Evolutionary conservation across 352 stramenopile genomes (phyloP), one percentile per base, ranked within the genome.

Genomic region (Phytophthora pistaciae): DNA sequence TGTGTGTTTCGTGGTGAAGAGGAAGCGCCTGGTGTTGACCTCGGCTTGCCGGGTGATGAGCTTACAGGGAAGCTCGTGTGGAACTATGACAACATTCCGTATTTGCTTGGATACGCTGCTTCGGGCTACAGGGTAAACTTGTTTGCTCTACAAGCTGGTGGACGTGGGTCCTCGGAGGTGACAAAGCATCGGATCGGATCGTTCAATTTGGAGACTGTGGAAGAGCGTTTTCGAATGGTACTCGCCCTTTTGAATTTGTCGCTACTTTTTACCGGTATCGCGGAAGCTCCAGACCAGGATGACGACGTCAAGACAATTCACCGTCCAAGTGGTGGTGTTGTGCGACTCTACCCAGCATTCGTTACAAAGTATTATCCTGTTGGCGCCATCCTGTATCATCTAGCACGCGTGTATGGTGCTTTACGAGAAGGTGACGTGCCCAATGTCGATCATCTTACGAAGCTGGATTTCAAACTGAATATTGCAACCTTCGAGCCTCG

Each of bases 171-270:
- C 40, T 16, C 46, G 8, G 11, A 11, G 27, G 25, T n/a, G 25
- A 14, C 33, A 6, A 58, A 18, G 2, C 14, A n/a, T 21, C 6
- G 27, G 38, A 40, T 56, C 44, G 38, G 13, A 63, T 13, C 0
- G n/a, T 59, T 66, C 23, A 20, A 49, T 18, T 42, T 69, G 11
- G 20, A 69, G 16, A 20, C n/a, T 31, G 3, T 8, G 16, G 20
- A 16, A 46, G 7, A 60, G 2, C 46, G 52, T 4, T 56, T 71
- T 65, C 29, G 23, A 18, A 1, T 60, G 46, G 46, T 57, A 5
- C 49, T 66, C 7, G 64, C 64, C 10, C n/a, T 71, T n/a, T 57
- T 71, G 56, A 60, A 66, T 9, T 55, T 66, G 56, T 48, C n/a
- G 1, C 29, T 58, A 16, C 56, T 71, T 9, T 61, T 62, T 13